Conservation (phyloP, 2,329 filamentous ascomycete genomes). For the Paecilomyces niveus region DNA sequence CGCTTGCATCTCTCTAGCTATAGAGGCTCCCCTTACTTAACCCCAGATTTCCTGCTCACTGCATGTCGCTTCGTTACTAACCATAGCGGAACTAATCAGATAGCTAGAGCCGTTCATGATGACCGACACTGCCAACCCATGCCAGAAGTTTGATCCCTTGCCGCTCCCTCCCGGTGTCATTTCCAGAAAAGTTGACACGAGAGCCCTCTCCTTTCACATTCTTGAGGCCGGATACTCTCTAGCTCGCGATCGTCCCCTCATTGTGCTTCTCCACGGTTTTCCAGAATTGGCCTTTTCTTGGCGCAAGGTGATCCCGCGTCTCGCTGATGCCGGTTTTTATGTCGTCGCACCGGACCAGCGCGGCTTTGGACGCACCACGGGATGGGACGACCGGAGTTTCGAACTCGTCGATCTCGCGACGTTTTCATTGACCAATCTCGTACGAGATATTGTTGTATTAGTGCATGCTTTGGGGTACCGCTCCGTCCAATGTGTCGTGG, state of each 20-base stretch:
- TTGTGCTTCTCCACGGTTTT: slow-evolving; percentile 60
- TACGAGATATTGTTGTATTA: slow-evolving; percentile 56
- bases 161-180: slow-evolving; percentile 50
- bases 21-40: neutral
- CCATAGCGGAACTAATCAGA: neutral
- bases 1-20: neutral
- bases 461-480: slow-evolving; percentile 55
- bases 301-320: slow-evolving; percentile 53
- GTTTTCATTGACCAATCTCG: slow-evolving; percentile 52
- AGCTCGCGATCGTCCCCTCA: slow-evolving; percentile 41
- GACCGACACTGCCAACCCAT: slow-evolving; percentile 4
- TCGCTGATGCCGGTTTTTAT: slow-evolving; percentile 57
- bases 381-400: slow-evolving; percentile 49
- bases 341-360: slow-evolving; percentile 62
- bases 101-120: neutral
- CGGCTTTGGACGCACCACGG: slow-evolving; percentile 60
- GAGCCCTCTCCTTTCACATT: slow-evolving; percentile 55
- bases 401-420: slow-evolving; percentile 48
- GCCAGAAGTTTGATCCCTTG: slow-evolving; percentile 33
- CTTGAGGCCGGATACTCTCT: slow-evolving; percentile 46
- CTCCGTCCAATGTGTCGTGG: slow-evolving; percentile 52
- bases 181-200: slow-evolving; percentile 52
- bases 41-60: neutral
- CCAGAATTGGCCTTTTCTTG: slow-evolving; percentile 65
- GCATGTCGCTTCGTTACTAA: neutral